A percentile compares a stretch with the other conserved stretches of the same genome.
Evolutionary conservation across 2,329 filamentous ascomycete species (phyloP).

Genomic region (Aspergillus oerlinghausenensis): DNA sequence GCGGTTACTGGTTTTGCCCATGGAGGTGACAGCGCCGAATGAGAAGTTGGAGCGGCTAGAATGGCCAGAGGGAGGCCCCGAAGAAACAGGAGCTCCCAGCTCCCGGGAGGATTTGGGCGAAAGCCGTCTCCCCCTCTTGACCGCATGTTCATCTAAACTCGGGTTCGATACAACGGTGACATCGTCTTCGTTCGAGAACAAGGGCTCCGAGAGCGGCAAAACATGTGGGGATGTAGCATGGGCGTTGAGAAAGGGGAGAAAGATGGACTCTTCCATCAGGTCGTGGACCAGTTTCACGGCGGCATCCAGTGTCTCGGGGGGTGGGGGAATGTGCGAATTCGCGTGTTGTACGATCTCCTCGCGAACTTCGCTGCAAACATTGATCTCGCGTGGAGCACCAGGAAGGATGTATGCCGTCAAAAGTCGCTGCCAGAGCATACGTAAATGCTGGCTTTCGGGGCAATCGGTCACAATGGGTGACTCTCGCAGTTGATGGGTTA

Average conservation of each 20-base stretch:
- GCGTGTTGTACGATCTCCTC: slow-evolving; percentile 69
- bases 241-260: slow-evolving; percentile 84
- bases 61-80: slow-evolving; percentile 20
- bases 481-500: slow-evolving; percentile 48
- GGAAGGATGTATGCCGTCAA: slow-evolving; percentile 86
- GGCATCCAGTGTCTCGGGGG: slow-evolving; percentile 71
- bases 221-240: slow-evolving; percentile 47
- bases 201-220: slow-evolving; percentile 42
- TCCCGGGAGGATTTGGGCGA: slow-evolving; percentile 33
- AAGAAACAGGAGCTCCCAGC: slow-evolving; percentile 22
- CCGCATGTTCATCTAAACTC: slow-evolving; percentile 26
- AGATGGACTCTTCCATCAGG: slow-evolving; percentile 93
- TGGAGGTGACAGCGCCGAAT: slow-evolving; percentile 26
- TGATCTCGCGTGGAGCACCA: slow-evolving; percentile 81
- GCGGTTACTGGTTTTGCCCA: slow-evolving; percentile 32
- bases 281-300: slow-evolving; percentile 88
- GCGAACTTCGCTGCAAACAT: slow-evolving; percentile 79
- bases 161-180: slow-evolving; percentile 28
- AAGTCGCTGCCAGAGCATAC: slow-evolving; percentile 79
- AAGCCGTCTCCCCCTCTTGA: slow-evolving; percentile 24
- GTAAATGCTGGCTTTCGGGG: slow-evolving; percentile 63
- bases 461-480: slow-evolving; percentile 47
- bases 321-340: slow-evolving; percentile 57
- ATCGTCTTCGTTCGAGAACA: slow-evolving; percentile 35
- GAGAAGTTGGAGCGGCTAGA: slow-evolving; percentile 28